Conservation (phyloP, 1,139 yeast species). For the Kurtzmaniella quercitrusa region DNA sequence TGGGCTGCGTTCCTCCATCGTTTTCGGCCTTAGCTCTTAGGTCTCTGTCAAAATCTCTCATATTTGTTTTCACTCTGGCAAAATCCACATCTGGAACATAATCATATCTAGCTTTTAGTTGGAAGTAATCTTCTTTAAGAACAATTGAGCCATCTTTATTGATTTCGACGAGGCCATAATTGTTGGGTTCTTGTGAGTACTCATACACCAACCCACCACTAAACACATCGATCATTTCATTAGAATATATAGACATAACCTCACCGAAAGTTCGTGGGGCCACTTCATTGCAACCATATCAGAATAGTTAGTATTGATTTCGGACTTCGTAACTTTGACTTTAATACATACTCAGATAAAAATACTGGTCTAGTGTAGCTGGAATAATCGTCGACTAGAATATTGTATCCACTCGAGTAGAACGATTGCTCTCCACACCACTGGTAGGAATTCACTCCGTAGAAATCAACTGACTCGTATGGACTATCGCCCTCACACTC, state of each 20-base stretch:
- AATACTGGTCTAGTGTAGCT: constrained; percentile 74
- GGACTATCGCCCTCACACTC: constrained; percentile 66
- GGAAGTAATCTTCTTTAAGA: constrained; percentile 50
- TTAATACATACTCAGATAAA: constrained; percentile 65
- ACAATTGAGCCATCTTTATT: constrained; percentile 51
- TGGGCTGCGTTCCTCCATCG: constrained; percentile 22
- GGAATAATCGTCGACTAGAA: constrained; percentile 65
- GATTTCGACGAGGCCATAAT: constrained; percentile 79
- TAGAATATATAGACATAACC: constrained; percentile 63
- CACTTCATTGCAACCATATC: constrained; percentile 80
- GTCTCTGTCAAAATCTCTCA: constrained; percentile 23
- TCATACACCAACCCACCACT: constrained; percentile 94
- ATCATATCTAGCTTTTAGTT: constrained; percentile 47
- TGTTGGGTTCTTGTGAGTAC: constrained; percentile 81
- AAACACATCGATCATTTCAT: constrained; percentile 73
- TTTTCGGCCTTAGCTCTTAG: constrained; percentile 17
- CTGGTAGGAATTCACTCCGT: constrained; percentile 92
- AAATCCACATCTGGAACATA: constrained; percentile 24
- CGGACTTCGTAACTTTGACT: background rate
- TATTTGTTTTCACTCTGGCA: constrained; percentile 20
- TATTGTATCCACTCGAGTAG: constrained; percentile 75
- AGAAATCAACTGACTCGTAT: constrained; percentile 73
- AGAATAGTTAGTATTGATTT: constrained; percentile 6
- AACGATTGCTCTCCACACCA: constrained; percentile 96
- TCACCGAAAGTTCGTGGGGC: constrained; percentile 80